Conservation (phyloP, 2,329 filamentous ascomycete species). For the Colletotrichum cereale region DNA sequence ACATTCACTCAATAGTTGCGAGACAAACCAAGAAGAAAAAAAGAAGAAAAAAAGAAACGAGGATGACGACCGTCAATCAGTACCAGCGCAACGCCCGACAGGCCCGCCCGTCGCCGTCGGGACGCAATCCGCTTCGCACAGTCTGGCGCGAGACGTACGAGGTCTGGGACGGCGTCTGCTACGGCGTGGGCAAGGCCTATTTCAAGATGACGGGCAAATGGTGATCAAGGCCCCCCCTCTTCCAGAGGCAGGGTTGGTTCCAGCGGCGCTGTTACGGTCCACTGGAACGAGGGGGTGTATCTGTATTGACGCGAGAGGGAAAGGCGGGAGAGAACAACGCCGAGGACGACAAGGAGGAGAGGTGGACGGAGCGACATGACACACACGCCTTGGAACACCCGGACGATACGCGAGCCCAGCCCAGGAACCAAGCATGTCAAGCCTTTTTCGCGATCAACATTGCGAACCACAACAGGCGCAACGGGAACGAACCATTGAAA, state of each 20-base stretch:
- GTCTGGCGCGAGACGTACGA: constrained; percentile 52
- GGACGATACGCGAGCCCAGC: not conserved
- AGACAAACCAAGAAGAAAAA: not conserved
- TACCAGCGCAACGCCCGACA: constrained; percentile 70
- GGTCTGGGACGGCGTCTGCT: constrained; percentile 55
- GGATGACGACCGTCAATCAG: constrained; percentile 71
- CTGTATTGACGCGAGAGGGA: not conserved
- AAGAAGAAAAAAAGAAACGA: not conserved
- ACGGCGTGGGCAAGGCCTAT: constrained; percentile 54
- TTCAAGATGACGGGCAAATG: constrained; percentile 47
- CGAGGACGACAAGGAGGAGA: not conserved
- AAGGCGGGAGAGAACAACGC: not conserved
- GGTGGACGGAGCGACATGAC: not conserved
- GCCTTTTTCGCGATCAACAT: constrained; percentile 5
- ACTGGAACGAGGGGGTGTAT: not conserved
- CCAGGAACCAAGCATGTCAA: constrained; percentile 18
- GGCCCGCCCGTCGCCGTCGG: constrained; percentile 59
- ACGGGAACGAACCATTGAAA: not conserved
- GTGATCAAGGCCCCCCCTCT: constrained; percentile 16
- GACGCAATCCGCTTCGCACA: constrained; percentile 45
- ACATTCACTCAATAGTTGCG: no score
- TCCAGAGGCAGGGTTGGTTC: not conserved
- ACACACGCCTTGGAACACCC: no score
- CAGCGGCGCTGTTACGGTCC: not conserved
- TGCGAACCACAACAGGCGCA: not conserved